Conservation (phyloP, 2,329 filamentous ascomycete genomes). For the Arthrobotrys musiformis region DNA sequence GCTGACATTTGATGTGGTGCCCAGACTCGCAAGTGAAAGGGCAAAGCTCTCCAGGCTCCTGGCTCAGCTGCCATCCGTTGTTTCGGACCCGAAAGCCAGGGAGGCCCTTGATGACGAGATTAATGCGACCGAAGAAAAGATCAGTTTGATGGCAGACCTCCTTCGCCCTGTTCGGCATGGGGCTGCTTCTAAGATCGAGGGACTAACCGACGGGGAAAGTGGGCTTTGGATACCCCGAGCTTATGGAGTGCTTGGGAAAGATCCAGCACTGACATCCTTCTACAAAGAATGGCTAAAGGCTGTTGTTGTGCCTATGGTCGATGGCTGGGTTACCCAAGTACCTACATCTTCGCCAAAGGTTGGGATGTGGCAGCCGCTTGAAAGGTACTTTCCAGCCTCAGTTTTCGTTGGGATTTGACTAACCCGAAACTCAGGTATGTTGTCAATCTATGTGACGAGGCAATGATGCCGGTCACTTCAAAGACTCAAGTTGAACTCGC, state of each 20-base stretch:
- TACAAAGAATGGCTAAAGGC: conserved; percentile 99
- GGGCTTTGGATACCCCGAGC: conserved; percentile 95
- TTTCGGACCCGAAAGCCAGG: conserved; percentile 81
- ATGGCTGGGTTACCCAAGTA: conserved; percentile 82
- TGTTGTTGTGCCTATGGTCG: conserved; percentile 93
- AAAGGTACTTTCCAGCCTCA: conserved; percentile 67
- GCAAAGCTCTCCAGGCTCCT: conserved; percentile 90
- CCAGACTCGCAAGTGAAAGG: conserved; percentile 80
- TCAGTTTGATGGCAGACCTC: conserved; percentile 94
- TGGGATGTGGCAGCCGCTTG: conserved; percentile 93
- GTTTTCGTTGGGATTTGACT: conserved; percentile 1
- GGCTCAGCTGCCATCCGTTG: conserved; percentile 80
- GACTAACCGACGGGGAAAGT: conserved; percentile 91
- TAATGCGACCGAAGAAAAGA: conserved; percentile 95
- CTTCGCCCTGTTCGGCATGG: conserved; percentile 90
- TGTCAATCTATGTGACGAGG: conserved; percentile 94
- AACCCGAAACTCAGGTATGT: conserved; percentile 71
- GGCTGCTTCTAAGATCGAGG: conserved; percentile 96
- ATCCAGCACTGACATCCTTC: conserved; percentile 83
- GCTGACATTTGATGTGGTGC: conserved; percentile 10
- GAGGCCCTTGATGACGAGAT: conserved; percentile 93
- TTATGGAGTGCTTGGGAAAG: conserved; percentile 89
- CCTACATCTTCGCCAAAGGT: conserved; percentile 88
- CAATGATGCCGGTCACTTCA: conserved; percentile 88
- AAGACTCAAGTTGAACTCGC: conserved; percentile 95